Base-by-base conservation (phyloP, 1,284 basidiomycete species). In the Ustanciosporium gigantosporum region DNA sequence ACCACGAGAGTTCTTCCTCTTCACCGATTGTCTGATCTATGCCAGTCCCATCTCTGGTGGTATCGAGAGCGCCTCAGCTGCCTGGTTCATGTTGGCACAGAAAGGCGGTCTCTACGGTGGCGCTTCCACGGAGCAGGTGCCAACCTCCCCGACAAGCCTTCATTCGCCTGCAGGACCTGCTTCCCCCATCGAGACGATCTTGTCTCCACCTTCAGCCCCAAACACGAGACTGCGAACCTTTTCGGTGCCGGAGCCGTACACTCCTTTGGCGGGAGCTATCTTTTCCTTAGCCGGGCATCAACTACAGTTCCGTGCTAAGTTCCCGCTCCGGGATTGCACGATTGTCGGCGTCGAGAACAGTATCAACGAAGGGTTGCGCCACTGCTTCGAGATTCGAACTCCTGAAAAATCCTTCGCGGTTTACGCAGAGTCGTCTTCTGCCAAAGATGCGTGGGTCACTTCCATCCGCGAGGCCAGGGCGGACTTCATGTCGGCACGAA, bases 21-120 rank as follows among this genome's bases (percentile, higher is more conserved):
- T 77, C 41, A 70, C 70, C 37, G 75, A 77, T 46, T 76, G 72
- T 35, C 39, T 77, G 34, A 49, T 77, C 11, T 72, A 76, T 17
- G 71, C 74, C 13, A 60, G 57, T 36, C 65, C 70, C 15, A 52
- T 62, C 27, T 55, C 53, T 9, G 70, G 70, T 17, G 46, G 66
- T 17, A 64, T 69, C 21, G 69, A 69, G 46, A 57, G 59, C 11
- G 68, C 68, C 3, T 68, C 65, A 2, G 68, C 68, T 16, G 68
- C 68, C 11, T 71, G 69, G 69, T 58, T 38, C 35, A 52, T 57
- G 46, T 25, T 66, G 19, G 86, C 90, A 25, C 90, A 90, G 71
- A 81, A 84, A 0, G 84, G 87, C 19, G 81, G 88, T 4, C 82
- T 64, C 2, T 64, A 64, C 15, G 60, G 42, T n/a, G 41, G 34